A percentile compares a stretch with the other conserved stretches of the same genome.
Evolutionary conservation across 1,284 basidiomycete species (phyloP).

Genomic region (Ustilago trichophora): DNA sequence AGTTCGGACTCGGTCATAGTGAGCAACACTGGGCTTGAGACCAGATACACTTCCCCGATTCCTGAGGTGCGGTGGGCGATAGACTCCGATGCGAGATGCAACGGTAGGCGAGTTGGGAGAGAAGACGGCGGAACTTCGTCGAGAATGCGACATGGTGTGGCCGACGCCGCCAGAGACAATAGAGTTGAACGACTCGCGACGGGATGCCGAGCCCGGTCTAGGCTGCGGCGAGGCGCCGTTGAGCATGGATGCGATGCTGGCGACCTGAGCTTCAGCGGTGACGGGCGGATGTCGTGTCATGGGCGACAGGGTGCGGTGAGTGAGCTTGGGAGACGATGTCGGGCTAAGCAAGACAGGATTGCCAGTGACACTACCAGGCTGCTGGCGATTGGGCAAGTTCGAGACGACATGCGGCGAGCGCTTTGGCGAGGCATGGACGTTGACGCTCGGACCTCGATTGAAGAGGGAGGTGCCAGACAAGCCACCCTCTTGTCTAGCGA

Average conservation of each 20-base stretch:
- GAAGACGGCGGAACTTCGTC: conserved; percentile 39
- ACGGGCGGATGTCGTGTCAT: conserved; percentile 23
- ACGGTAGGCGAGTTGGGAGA: conserved; percentile 36
- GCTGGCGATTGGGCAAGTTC: conserved; percentile 14
- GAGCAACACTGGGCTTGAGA: conserved; percentile 50
- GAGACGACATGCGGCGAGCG: conserved; percentile 34
- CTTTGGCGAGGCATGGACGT: conserved; percentile 35
- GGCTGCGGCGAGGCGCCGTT: conserved; percentile 4
- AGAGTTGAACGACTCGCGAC: conserved; percentile 45
- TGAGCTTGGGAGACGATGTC: conserved; percentile 35
- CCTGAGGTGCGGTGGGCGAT: conserved; percentile 55
- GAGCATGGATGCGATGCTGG: conserved; percentile 44
- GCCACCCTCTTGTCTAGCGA: conserved; percentile 11
- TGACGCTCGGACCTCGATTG: conserved; percentile 25
- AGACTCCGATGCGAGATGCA: conserved; percentile 41
- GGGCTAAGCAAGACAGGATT: conserved; percentile 27
- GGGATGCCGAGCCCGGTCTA: conserved; percentile 28
- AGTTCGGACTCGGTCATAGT: conserved; percentile 57
- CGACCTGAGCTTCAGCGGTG: conserved; percentile 28
- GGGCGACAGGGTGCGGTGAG: conserved; percentile 36
- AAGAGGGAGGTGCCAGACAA: conserved; percentile 20
- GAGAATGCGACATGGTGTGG: conserved; percentile 42
- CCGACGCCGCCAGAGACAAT: conserved; percentile 22
- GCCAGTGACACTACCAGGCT: neutral
- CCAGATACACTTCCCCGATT: conserved; percentile 43